Evolutionary conservation across 352 stramenopile species (phyloP).

Genomic region (Elongisporangium anandrum): DNA sequence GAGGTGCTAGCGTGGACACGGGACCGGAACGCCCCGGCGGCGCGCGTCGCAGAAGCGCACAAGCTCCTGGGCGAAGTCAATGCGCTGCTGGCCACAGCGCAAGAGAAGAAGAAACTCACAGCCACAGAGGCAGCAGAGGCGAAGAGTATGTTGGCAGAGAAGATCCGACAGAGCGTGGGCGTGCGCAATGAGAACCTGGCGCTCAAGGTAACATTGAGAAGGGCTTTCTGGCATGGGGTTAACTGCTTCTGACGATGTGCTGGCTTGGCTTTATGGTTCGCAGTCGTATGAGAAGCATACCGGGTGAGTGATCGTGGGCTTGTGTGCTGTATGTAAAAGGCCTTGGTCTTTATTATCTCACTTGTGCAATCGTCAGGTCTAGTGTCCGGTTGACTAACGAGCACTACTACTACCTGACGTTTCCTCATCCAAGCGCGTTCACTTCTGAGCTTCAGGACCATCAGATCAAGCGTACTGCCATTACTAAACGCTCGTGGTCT

Average conservation of each 20-base stretch:
- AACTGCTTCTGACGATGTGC: no score
- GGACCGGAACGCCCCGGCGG: constrained; percentile 18
- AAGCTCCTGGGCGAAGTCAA: constrained; percentile 37
- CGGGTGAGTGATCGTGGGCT: constrained; percentile 16
- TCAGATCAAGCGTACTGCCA: constrained; percentile 9
- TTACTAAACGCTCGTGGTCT: constrained; percentile 4
- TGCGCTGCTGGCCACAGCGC: constrained; percentile 32
- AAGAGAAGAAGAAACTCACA: constrained; percentile 32
- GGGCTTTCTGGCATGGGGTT: no score
- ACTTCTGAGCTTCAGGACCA: not conserved
- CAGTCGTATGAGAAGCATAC: constrained; percentile 60
- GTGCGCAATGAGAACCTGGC: constrained; percentile 64
- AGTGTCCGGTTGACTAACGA: constrained; percentile 64
- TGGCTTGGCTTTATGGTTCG: no score
- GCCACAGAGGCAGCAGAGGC: constrained; percentile 32
- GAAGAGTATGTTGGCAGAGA: constrained; percentile 39
- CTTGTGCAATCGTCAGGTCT: constrained; percentile 5
- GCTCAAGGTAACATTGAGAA: constrained; percentile 25
- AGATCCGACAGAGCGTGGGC: constrained; percentile 62
- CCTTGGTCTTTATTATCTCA: not conserved
- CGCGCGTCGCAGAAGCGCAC: constrained; percentile 22
- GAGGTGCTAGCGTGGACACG: constrained; percentile 46
- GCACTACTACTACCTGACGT: constrained; percentile 62
- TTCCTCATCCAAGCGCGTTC: constrained; percentile 17
- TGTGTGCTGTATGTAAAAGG: no score